phyloP scores from a whole-genome alignment of 208 protist species.

The Leishmania arabica region DNA sequence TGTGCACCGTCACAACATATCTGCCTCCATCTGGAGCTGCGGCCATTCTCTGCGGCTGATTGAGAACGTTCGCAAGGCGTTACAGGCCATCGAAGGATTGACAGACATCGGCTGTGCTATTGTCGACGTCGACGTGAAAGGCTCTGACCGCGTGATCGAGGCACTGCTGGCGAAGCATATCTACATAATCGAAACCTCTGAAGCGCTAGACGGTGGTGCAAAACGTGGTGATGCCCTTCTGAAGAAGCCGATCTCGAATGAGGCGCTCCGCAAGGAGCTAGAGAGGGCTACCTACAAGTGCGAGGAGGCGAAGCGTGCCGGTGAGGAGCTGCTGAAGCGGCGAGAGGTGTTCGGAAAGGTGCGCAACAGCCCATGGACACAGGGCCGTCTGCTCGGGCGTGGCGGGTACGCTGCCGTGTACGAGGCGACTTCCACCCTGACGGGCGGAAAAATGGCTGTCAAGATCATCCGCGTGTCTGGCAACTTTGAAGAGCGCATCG shows the following conservation, averaged over 20 bases:
- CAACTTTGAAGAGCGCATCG: slow-evolving; percentile 60
- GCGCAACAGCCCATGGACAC: slow-evolving; percentile 65
- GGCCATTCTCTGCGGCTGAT: slow-evolving; percentile 65
- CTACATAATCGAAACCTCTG: slow-evolving; percentile 65
- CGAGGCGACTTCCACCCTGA: slow-evolving; percentile 68
- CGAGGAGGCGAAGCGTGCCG: slow-evolving; percentile 50
- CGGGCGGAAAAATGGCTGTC: slow-evolving; percentile 83
- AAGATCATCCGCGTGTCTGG: slow-evolving; percentile 71
- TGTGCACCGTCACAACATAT: slow-evolving; percentile 72
- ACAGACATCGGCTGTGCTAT: slow-evolving; percentile 69
- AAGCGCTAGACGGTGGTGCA: slow-evolving; percentile 32
- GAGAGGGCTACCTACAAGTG: slow-evolving; percentile 36
- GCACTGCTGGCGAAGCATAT: slow-evolving; percentile 49
- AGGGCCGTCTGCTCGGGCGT: slow-evolving; percentile 59
- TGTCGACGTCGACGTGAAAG: slow-evolving; percentile 50
- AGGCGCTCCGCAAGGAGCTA: slow-evolving; percentile 43
- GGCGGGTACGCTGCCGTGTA: slow-evolving; percentile 77
- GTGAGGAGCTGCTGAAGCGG: slow-evolving; percentile 54
- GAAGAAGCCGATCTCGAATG: slow-evolving; percentile 48
- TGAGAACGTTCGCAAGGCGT: slow-evolving; percentile 55
- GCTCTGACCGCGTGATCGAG: slow-evolving; percentile 48
- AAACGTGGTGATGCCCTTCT: slow-evolving; percentile 48
- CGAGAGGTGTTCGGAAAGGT: slow-evolving; percentile 57
- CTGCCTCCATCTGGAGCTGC: slow-evolving; percentile 49
- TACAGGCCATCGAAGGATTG: slow-evolving; percentile 61